Percentiles rank a stretch among this genome's conserved stretches.
Conservation (phyloP, 371 early-diverging fungal genomes). For the Mucor irregularis region DNA sequence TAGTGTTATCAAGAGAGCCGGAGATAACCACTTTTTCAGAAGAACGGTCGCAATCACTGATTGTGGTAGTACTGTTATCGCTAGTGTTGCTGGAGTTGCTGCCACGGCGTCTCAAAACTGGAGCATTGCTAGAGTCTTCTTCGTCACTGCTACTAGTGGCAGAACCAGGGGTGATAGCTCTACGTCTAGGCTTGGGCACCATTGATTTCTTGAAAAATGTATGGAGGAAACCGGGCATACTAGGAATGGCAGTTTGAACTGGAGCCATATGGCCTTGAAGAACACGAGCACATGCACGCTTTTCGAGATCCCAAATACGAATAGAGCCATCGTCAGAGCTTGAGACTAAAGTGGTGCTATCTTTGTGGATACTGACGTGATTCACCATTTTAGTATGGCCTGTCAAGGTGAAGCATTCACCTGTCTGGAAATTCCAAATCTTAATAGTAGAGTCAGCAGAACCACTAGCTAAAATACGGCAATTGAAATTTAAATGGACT, state of each 20-base stretch:
- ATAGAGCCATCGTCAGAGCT: slow-evolving; percentile 76
- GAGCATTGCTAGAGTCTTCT: slow-evolving; percentile 6
- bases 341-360: slow-evolving; percentile 57
- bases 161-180: not conserved
- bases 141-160: slow-evolving; percentile 12
- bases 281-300: slow-evolving; percentile 63
- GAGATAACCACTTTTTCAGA: slow-evolving; percentile 66
- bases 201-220: slow-evolving; percentile 19
- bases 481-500: slow-evolving; percentile 83
- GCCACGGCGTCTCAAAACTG: slow-evolving; percentile 4
- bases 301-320: slow-evolving; percentile 78
- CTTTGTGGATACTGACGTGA: slow-evolving; percentile 70
- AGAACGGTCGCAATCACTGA: slow-evolving; percentile 8
- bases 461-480: slow-evolving; percentile 80
- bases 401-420: slow-evolving; percentile 70
- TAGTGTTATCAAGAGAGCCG: slow-evolving; percentile 84
- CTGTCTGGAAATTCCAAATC: slow-evolving; percentile 88
- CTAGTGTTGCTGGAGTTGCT: slow-evolving; percentile 5
- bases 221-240: slow-evolving; percentile 45
- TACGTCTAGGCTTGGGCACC: not conserved
- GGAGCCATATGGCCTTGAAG: slow-evolving; percentile 78
- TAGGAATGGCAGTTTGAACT: slow-evolving; percentile 67
- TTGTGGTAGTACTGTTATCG: slow-evolving; percentile 9
- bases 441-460: slow-evolving; percentile 88
- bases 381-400: slow-evolving; percentile 86